Base-by-base conservation (phyloP, 2,329 filamentous ascomycete genomes). In the Rhynchosporium graminicola region DNA sequence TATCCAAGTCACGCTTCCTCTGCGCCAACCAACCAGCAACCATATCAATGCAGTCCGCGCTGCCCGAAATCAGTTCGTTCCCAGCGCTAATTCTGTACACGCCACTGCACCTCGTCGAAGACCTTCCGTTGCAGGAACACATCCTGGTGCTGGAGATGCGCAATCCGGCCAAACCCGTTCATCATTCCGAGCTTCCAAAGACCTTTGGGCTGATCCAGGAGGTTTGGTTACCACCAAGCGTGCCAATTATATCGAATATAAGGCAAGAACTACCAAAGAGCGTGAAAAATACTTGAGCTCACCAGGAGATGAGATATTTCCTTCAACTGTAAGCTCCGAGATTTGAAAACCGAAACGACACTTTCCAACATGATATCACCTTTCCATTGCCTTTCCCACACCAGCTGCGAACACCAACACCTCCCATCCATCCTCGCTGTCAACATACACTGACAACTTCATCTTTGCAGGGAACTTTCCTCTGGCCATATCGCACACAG, bases 201-300 rank as follows among this genome's bases (percentile, higher is more conserved):
- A 42, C 20, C 1, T 42, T 6, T 54, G 51, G 51, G 51, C 51
- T 13, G 20, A 54, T 10, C 51, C 51, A 12, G 36, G 4, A 20
- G 51, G 51, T 15, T 15, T 54, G 36, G 20, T 54, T 15, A 54
- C 51, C 10, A 42, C 33, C 4, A 54, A 54, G 33, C 51, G 51
- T 42, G 51, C 51, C 5, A 36, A n/a, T 4, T 54, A 54, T 26
- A 54, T 40, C 36, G 51, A 54, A 12, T 29, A 54, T 10, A 54
- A 8, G 36, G 36, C 51, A 42, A 54, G 51, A 54, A 54, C 51
- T 4, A 54, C 33, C 38, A 33, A 54, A 29, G 33, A 54, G 36
- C 33, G 51, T 54, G 51, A 54, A 13, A 36, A 54, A 12, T 54
- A 54, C 51, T 28, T 54, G 10, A n/a, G 51, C 20, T 20, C 51